Evolutionary conservation across 768 basidiomycete species (phyloP).

Genomic region (Dentipellis fragilis): DNA sequence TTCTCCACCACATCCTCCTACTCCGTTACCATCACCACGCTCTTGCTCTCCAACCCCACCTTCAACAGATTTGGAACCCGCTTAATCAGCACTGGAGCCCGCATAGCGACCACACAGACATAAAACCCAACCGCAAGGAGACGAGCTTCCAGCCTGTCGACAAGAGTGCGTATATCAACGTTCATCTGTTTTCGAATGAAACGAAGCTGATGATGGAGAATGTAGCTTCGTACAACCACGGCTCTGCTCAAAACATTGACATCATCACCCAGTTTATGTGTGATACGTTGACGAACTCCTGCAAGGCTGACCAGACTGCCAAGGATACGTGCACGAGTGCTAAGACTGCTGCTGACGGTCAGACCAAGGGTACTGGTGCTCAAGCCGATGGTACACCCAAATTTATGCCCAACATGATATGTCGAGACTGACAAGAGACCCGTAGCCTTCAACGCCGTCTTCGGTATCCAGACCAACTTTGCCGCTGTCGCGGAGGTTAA

Average conservation of each 20-base stretch:
- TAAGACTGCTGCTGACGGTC: constrained; percentile 30
- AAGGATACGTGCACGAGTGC: constrained; percentile 32
- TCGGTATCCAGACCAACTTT: constrained; percentile 46
- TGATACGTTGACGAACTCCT: constrained; percentile 36
- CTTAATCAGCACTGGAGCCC: too few relatives aligned
- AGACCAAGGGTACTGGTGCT: constrained; percentile 25
- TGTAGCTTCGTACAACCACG: constrained; percentile 8
- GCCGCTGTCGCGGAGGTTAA: constrained; percentile 30
- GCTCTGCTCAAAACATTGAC: constrained; percentile 16
- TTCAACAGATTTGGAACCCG: too few relatives aligned
- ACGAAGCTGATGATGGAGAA: too few relatives aligned
- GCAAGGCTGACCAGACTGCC: constrained; percentile 38
- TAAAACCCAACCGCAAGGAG: constrained; percentile 37
- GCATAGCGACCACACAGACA: too few relatives aligned
- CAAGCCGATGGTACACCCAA: neutral
- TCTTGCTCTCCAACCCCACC: too few relatives aligned
- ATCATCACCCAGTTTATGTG: constrained; percentile 50
- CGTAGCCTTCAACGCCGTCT: constrained; percentile 44
- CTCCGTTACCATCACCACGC: too few relatives aligned
- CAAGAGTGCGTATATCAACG: constrained; percentile 21
- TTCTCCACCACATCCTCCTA: too few relatives aligned
- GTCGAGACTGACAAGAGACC: neutral
- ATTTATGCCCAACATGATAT: too few relatives aligned
- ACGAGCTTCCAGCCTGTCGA: constrained; percentile 46
- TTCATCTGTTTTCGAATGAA: neutral